Base-by-base conservation (phyloP, 2,329 filamentous ascomycete genomes). In the Fusarium longipes region DNA sequence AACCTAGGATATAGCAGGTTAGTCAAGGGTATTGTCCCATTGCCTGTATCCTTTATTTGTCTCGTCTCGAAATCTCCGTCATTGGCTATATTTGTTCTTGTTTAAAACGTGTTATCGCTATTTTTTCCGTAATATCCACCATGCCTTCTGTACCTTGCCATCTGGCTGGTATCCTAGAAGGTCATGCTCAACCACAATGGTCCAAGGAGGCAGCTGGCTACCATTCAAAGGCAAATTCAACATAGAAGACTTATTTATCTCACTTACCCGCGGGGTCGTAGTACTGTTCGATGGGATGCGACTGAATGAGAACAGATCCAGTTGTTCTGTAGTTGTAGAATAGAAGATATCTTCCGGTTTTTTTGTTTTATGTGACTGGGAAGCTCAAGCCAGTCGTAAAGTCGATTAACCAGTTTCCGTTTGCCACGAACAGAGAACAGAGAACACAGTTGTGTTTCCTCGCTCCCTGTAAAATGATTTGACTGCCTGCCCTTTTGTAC, bases 1-100 rank as follows among this genome's bases (percentile, higher is more conserved):
- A 52, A 55, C 25, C 65, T 68, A 38, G 44, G 36, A 65, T 29
- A 52, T 32, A 35, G 30, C 48, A 62, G 43, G 65, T 68, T 51
- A 68, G 65, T 64, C 44, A 66, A 42, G 33, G 52, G 43, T 10
- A 42, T 18, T 40, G 40, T 57, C 32, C 38, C 50, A 25, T 54
- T 38, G 33, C 50, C 25, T 48, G 39, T 51, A 25, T 65, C 18
- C 30, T 15, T 48, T 42, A 30, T 48, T 33, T 50, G 35, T 51
- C 56, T 55, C 45, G 14, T 25, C 35, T 57, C 61, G 12, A 20
- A 12, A 20, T n/a, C 11, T 20, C 18, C 25, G 20, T 40, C 18
- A 36, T 35, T 18, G 12, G 30, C 30, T 42, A 14, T 8, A 39
- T 30, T 29, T 35, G n/a, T 30, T 30, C 40, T 29, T 24, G 24